Base-by-base conservation (phyloP, 345 rosid species). In the Combretum micranthum region DNA sequence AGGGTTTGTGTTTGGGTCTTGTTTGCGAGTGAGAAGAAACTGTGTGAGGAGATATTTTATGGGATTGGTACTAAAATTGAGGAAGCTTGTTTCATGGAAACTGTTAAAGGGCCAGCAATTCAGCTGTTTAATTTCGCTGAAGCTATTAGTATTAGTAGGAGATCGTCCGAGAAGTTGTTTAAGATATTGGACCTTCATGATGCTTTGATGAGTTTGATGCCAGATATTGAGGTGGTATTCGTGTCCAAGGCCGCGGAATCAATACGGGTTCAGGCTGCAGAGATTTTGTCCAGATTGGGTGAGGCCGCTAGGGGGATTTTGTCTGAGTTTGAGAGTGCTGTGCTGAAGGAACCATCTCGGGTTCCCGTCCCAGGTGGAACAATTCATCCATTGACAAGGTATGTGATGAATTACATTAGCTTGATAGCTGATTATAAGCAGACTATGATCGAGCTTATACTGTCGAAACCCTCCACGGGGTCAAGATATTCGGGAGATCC, bases 381-480 rank as follows among this genome's bases (percentile, higher is more conserved):
- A 0, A 78, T 92, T 59, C 98, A 92, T 72, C 98, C 98, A 3
- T 69, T 92, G 69, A 92, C 98, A 6, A 81, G 98, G 83, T 92
- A 92, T 67, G 95, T 88, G 60, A 92, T 92, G 98, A 92, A 92
- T 57, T 92, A 92, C 60, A 83, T 84, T 56, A 89, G 88, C 64
- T 80, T 86, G 80, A 88, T 88, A 59, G 81, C 96, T 37, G 98
- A 92, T 74, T 92, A 92, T 59, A 92, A 84, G 57, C 93, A 70
- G 70, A 88, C 88, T 3, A 63, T 92, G 78, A 72, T 69, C 48
- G 86, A 78, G 58, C 82, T 92, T 20, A 88, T 92, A 46, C 59
- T 86, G 77, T 88, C 98, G 15, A 84, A 82, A 61, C 96, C 96
- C 2, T 72, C 92, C 0, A 73, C 80, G 1, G 95, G 83, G 11